Conservation (phyloP, 2,329 filamentous ascomycete genomes). For the Lomentospora prolificans region DNA sequence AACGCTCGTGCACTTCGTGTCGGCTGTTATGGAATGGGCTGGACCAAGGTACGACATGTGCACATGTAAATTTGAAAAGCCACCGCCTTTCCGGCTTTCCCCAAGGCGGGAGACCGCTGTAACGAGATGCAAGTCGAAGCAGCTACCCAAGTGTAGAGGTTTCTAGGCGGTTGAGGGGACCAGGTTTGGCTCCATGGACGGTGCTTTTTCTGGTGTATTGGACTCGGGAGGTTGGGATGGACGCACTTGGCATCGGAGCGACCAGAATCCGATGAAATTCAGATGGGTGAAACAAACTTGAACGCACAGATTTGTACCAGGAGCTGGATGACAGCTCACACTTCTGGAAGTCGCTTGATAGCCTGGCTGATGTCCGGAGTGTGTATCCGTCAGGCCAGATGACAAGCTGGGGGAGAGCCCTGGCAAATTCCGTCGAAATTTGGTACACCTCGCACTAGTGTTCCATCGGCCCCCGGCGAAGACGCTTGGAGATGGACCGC, state of each 20-base stretch:
- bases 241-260: too few relatives aligned
- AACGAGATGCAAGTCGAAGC: background rate
- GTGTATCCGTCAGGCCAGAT: background rate
- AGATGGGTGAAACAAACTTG: too few relatives aligned
- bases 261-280: too few relatives aligned
- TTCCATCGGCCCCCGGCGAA: too few relatives aligned
- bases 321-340: background rate
- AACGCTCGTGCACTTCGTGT: background rate
- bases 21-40: background rate
- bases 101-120: background rate
- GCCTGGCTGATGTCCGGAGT: background rate
- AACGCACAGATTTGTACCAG: too few relatives aligned
- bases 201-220: too few relatives aligned
- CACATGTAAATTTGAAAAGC: background rate
- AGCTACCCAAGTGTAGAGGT: too few relatives aligned
- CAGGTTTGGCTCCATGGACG: too few relatives aligned
- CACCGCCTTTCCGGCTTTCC: background rate
- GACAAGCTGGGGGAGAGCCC: background rate
- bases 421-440: too few relatives aligned
- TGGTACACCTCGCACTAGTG: too few relatives aligned
- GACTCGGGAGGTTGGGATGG: too few relatives aligned
- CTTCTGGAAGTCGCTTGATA: background rate
- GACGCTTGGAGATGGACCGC: background rate
- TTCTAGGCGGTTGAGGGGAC: too few relatives aligned
- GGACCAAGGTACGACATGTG: background rate